phyloP scores from a whole-genome alignment of 805 yeast species.

The Metschnikowia borealis region DNA sequence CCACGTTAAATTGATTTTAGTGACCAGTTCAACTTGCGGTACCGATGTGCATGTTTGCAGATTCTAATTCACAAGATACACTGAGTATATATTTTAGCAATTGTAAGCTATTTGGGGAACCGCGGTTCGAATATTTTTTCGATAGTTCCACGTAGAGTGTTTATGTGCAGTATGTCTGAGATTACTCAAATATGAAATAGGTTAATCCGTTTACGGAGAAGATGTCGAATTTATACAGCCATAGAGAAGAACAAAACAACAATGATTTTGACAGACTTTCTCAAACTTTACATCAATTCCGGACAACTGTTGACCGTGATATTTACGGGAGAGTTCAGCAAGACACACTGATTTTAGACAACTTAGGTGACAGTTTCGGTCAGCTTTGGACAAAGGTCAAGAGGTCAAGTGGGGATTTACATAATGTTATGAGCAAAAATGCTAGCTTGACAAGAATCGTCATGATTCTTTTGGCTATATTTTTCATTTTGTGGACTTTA shows the following conservation, averaged over 20 bases:
- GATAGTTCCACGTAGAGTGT: neutral
- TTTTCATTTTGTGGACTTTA: constrained; percentile 38
- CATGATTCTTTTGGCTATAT: constrained; percentile 29
- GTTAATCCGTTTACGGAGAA: neutral
- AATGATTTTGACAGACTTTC: constrained; percentile 42
- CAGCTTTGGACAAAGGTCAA: constrained; percentile 36
- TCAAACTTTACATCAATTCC: constrained; percentile 38
- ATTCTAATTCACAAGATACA: neutral
- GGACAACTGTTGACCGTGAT: constrained; percentile 40
- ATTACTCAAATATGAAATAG: neutral
- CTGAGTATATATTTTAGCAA: neutral
- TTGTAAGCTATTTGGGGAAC: neutral
- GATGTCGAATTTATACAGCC: constrained; percentile 30
- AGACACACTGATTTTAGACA: constrained; percentile 36
- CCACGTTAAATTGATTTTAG: neutral
- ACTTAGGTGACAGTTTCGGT: constrained; percentile 37
- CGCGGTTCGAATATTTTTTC: neutral
- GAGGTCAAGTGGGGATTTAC: constrained; percentile 38
- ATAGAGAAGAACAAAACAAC: constrained; percentile 41
- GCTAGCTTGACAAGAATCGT: constrained; percentile 39
- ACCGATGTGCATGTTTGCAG: neutral
- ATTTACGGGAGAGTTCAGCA: constrained; percentile 39
- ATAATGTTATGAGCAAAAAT: constrained; percentile 39
- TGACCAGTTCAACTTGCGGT: neutral
- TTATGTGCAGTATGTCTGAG: constrained; percentile 1